Evolutionary conservation across 2,329 filamentous ascomycete genomes (phyloP).

Genomic region (Nemania sp.): DNA sequence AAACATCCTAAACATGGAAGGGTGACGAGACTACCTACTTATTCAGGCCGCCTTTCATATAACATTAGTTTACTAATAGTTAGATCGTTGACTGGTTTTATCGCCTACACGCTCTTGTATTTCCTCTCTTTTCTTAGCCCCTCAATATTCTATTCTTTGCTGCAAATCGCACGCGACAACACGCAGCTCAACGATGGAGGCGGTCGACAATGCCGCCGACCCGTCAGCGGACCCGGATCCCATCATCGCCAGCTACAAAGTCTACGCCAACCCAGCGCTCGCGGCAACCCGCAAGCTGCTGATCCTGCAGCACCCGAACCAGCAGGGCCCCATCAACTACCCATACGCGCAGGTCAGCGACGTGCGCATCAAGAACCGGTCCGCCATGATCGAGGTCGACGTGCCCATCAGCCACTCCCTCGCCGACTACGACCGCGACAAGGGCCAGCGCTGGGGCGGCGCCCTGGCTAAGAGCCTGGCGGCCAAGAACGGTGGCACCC

Average conservation of each 20-base stretch:
- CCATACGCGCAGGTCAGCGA: constrained; percentile 76
- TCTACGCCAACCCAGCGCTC: constrained; percentile 84
- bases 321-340: constrained; percentile 62
- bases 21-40: not conserved
- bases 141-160: not conserved
- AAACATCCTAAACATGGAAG: not conserved
- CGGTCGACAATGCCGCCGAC: constrained; percentile 31
- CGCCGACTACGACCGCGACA: constrained; percentile 82
- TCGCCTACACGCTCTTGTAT: too few relatives aligned
- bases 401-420: constrained; percentile 79
- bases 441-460: constrained; percentile 86
- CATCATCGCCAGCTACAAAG: constrained; percentile 80
- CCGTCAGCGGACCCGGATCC: constrained; percentile 68
- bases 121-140: not conserved
- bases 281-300: constrained; percentile 74
- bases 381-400: constrained; percentile 91
- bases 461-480: constrained; percentile 73
- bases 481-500: constrained; percentile 71
- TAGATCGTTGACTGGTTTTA: too few relatives aligned
- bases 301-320: constrained; percentile 90
- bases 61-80: not conserved
- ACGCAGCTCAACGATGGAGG: constrained; percentile 31
- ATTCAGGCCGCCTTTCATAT: not conserved
- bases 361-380: constrained; percentile 83
- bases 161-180: not conserved